These are phyloP conservation scores for Fusarium euwallaceae DNA, from an alignment of 2,329 filamentous ascomycete genomes.

Conservation along the genomic window DNA sequence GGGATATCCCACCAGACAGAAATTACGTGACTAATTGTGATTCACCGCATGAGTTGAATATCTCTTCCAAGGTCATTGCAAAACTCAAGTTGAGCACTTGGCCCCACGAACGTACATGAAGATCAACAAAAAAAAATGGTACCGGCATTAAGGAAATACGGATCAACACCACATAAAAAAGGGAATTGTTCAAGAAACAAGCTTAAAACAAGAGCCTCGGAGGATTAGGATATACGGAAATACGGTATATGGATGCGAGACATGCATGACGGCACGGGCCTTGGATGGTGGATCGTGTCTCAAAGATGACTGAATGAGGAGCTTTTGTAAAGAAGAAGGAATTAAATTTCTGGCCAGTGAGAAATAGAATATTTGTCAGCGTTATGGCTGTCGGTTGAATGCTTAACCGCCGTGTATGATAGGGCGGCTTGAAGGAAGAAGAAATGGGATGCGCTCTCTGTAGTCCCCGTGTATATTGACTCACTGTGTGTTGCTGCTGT, in stretches of 20 bases:
- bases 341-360: background rate
- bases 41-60: background rate
- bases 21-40: background rate
- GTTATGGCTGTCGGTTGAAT: background rate
- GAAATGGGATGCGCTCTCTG: background rate
- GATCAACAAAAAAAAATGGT: background rate
- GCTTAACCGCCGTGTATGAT: background rate
- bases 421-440: background rate
- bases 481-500: background rate
- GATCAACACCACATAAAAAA: background rate
- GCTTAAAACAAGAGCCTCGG: background rate
- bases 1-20: background rate
- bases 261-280: slow-evolving; percentile 2
- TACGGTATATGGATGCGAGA: background rate
- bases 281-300: background rate
- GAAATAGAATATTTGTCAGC: background rate
- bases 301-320: background rate
- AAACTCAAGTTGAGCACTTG: background rate
- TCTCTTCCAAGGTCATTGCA: background rate
- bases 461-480: background rate
- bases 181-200: background rate
- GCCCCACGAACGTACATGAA: background rate
- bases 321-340: background rate
- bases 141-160: background rate
- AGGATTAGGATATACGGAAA: slow-evolving; percentile 3